Percentiles rank a stretch among this genome's conserved stretches.
These are phyloP conservation scores for Neofusicoccum sp. DNA, from an alignment of 2,329 filamentous ascomycete genomes.

Conservation along the genomic window DNA sequence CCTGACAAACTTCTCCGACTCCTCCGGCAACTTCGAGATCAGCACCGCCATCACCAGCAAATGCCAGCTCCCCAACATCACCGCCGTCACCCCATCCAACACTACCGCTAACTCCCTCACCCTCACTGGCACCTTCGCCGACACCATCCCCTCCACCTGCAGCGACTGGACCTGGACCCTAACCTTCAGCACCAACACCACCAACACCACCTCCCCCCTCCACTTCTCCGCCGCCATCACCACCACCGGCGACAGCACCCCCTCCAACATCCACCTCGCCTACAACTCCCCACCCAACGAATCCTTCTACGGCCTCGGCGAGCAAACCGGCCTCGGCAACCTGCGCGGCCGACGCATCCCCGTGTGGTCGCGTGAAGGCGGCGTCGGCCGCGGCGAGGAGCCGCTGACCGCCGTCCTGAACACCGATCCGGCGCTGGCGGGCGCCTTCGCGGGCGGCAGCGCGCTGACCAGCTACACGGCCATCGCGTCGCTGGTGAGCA, in stretches of 20 bases:
- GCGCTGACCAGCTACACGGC: slow-evolving; percentile 36
- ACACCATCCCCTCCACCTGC: background rate
- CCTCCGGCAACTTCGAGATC: slow-evolving; percentile 19
- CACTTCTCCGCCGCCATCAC: background rate
- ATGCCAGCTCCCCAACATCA: slow-evolving; percentile 2
- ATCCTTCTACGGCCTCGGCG: slow-evolving; percentile 29
- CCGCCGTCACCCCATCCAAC: background rate
- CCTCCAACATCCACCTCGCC: slow-evolving; percentile 24
- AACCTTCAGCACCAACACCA: background rate
- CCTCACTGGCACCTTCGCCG: slow-evolving; percentile 10
- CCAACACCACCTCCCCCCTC: background rate
- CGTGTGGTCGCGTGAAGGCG: slow-evolving; percentile 29
- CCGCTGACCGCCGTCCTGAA: slow-evolving; percentile 27
- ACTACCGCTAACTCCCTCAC: background rate
- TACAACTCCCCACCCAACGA: slow-evolving; percentile 24
- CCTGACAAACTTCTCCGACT: slow-evolving; percentile 16
- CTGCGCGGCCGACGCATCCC: slow-evolving; percentile 30
- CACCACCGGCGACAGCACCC: background rate
- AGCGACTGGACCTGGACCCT: slow-evolving; percentile 4
- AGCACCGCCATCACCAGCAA: background rate
- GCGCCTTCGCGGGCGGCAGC: slow-evolving; percentile 30
- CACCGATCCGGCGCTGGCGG: slow-evolving; percentile 18
- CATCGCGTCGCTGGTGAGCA: slow-evolving; percentile 33
- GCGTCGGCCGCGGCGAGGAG: slow-evolving; percentile 29
- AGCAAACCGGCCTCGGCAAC: slow-evolving; percentile 27